Evolutionary conservation across 1,284 basidiomycete species (phyloP), one percentile per base, ranked within the genome.

Genomic region (Somion occarium): DNA sequence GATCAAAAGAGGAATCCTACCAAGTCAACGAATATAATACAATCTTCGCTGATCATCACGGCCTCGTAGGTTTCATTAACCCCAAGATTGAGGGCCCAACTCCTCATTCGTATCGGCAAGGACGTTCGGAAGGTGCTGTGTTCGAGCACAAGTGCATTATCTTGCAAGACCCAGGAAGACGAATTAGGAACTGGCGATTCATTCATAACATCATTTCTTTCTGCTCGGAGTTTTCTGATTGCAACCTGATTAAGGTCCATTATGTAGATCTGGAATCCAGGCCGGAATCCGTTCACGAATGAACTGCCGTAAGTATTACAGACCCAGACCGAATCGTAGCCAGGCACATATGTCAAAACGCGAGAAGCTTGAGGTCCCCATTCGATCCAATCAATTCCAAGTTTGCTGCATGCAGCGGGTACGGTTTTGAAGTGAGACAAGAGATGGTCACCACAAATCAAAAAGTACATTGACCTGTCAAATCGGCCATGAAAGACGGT

Each of bases 281-380:
- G n/a, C n/a, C n/a, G n/a, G 45, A 3, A 5, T 15, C 30, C 20
- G 7, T 42, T 3, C 13, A 26, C 19, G 5, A 19, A 7, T n/a
- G 70, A 71, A 39, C 71, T 72, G 12, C 82, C 82, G 58, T 72
- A 75, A 23, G 82, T 74, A 57, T 78, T 81, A 66, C 83, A 85
- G 5, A 80, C 78, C 79, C 79, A 85, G 18, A 69, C 61, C n/a
- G 63, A 51, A 34, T 74, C 74, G 42, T 70, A 69, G 24, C 59
- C 58, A 11, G 59, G 59, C 26, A 56, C 58, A 9, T 64, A 63
- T 9, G 55, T 54, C 27, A 78, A 56, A 55, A 79, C 59, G 20
- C 78, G 74, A n/a, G 73, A 73, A 3, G 73, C 72, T 15, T 41
- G 46, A 2, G 73, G 73, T 15, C 79, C 79, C 83, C 83, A 85